Percentiles rank a stretch among this genome's conserved stretches.
These are phyloP conservation scores for Macrolepiota fuliginosa DNA, from an alignment of 768 basidiomycete genomes.

Conservation along the genomic window DNA sequence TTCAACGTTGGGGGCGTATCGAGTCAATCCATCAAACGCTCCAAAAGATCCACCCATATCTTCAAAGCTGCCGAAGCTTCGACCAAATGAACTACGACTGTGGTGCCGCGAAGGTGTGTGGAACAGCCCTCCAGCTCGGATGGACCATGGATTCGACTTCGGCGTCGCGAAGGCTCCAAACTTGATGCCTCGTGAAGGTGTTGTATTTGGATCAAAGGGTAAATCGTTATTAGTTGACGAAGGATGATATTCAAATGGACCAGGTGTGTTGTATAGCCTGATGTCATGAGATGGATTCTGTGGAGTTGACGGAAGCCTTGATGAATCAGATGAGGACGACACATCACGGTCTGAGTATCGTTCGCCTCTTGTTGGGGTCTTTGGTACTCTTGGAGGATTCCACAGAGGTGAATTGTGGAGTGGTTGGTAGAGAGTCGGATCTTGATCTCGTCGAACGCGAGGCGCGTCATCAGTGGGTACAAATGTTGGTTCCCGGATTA, in stretches of 20 bases:
- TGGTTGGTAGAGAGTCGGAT: conserved; percentile 62
- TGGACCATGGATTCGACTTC: conserved; percentile 50
- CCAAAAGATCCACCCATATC: conserved; percentile 23
- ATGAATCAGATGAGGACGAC: conserved; percentile 48
- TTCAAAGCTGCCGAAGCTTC: conserved; percentile 29
- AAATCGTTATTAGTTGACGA: conserved; percentile 39
- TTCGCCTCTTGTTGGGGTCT: conserved; percentile 44
- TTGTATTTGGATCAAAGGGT: conserved; percentile 76
- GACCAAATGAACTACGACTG: conserved; percentile 29
- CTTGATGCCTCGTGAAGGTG: conserved; percentile 76
- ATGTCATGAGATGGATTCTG: conserved; percentile 38
- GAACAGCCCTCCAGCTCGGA: conserved; percentile 41
- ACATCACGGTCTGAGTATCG: conserved; percentile 39
- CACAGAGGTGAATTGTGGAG: conserved; percentile 61
- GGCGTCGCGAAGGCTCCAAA: conserved; percentile 64
- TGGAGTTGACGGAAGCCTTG: conserved; percentile 52
- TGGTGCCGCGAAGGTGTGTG: conserved; percentile 49
- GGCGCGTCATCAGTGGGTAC: conserved; percentile 61
- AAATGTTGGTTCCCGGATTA: conserved; percentile 63
- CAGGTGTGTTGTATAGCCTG: conserved; percentile 40
- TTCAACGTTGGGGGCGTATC: conserved; percentile 4
- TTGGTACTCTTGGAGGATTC: conserved; percentile 40
- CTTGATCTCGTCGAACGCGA: conserved; percentile 37
- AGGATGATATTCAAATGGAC: conserved; percentile 29
- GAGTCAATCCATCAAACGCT: conserved; percentile 5